Conservation (phyloP, 1,139 yeast species). For the Pichia sp. region DNA sequence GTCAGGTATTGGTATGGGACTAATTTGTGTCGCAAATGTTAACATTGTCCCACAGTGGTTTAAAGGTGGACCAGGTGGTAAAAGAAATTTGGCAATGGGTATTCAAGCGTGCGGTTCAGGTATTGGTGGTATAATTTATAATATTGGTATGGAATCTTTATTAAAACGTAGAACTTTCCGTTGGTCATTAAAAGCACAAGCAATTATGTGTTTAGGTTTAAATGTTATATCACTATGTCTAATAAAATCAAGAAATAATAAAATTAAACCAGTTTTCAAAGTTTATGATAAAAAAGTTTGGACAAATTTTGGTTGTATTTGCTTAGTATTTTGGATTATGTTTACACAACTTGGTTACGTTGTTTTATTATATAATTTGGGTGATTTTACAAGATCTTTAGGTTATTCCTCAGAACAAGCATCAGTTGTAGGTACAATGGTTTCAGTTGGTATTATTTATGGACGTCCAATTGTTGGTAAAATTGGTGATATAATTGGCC, state of each 20-base stretch:
- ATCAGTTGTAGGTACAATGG: conserved; percentile 41
- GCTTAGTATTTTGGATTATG: conserved; percentile 32
- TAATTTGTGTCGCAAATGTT: conserved; percentile 48
- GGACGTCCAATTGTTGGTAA: conserved; percentile 40
- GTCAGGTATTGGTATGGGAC: conserved; percentile 47
- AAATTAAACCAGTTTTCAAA: conserved; percentile 34
- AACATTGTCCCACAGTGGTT: conserved; percentile 61
- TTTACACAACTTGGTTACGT: conserved; percentile 44
- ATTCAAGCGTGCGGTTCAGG: conserved; percentile 59
- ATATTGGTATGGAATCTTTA: conserved; percentile 43
- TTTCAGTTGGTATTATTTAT: conserved; percentile 36
- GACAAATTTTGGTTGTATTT: conserved; percentile 32
- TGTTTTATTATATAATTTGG: conserved; percentile 39
- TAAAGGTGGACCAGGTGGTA: conserved; percentile 33
- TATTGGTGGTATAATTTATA: conserved; percentile 53
- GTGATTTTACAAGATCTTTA: conserved; percentile 40
- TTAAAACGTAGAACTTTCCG: conserved; percentile 45
- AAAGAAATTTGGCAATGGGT: conserved; percentile 56
- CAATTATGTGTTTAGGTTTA: conserved; percentile 41
- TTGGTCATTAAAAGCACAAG: conserved; percentile 55
- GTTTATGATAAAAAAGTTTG: conserved; percentile 33
- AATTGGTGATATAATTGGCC: conserved; percentile 37
- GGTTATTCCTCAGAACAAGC: conserved; percentile 40
- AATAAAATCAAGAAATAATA: conserved; percentile 24
- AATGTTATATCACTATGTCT: conserved; percentile 31